Evolutionary conservation across 768 basidiomycete species (phyloP).

Genomic region (Rhodotorula kratochvilovae): DNA sequence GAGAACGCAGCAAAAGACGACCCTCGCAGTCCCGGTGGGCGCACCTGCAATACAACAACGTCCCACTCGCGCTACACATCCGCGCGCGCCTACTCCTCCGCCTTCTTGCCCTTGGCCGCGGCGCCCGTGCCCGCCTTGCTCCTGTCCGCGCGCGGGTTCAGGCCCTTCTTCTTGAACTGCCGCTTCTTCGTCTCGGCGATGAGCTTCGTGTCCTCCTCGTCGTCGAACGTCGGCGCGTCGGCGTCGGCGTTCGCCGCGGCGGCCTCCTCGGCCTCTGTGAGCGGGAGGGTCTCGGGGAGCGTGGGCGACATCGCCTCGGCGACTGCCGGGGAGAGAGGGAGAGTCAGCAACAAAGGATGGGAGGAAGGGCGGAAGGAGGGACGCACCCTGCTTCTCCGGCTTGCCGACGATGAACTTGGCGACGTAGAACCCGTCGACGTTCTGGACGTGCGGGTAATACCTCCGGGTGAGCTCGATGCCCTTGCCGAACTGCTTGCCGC

Average conservation of each 20-base stretch:
- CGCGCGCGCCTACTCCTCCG: conserved; percentile 10
- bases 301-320: conserved; percentile 43
- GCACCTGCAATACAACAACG: background rate
- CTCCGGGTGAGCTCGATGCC: conserved; percentile 75
- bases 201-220: conserved; percentile 68
- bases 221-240: conserved; percentile 56
- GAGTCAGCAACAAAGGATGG: no score
- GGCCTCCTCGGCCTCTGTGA: conserved; percentile 49
- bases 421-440: conserved; percentile 99
- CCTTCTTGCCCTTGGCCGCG: conserved; percentile 12
- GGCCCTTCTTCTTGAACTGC: conserved; percentile 52
- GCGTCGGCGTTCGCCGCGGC: conserved; percentile 35
- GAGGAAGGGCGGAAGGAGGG: no score
- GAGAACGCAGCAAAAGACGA: no score
- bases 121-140: conserved; percentile 37
- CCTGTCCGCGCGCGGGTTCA: conserved; percentile 45
- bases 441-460: conserved; percentile 75
- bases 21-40: no score
- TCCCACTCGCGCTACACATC: no score
- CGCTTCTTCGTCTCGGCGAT: conserved; percentile 67
- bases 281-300: conserved; percentile 44
- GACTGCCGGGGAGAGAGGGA: conserved; percentile 41
- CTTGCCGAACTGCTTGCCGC: conserved; percentile 81
- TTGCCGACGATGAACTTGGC: conserved; percentile 76
- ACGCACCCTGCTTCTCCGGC: conserved; percentile 42